Evolutionary conservation across 768 basidiomycete genomes (phyloP), one percentile per base, ranked within the genome.

Genomic region (Trametes punicea): DNA sequence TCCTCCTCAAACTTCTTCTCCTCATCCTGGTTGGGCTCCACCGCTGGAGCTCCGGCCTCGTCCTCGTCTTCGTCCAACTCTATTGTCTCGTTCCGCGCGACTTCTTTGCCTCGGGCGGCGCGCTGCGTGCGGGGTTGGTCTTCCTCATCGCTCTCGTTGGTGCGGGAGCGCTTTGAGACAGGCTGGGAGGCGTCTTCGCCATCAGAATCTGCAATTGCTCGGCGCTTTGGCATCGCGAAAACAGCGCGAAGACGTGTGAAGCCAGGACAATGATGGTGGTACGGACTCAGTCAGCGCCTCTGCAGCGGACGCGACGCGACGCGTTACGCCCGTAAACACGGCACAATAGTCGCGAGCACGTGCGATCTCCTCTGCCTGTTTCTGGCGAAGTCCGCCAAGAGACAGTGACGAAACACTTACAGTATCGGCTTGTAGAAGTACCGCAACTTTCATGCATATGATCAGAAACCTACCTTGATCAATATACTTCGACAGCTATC

Each of bases 1-100:
- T 82, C 76, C 55, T 80, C 77, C 59, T 90, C 88, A 55, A 88
- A 85, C 64, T 76, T 73, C 58, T 82, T 80, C 51, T 88, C 86
- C n/a, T 81, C 81, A 29, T 79, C 79, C 53, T 83, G 80, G 47
- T 77, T 71, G 9, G 65, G 63, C 16, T 57, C 47, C 1, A 50
- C 61, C 21, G n/a, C n/a, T n/a, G 31, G 13, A 31, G 61, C 65
- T 0, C 74, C 75, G 8, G 71, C 72, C 6, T 73, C 68, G 4
- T 71, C 71, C 21, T 73, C 61, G 36, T 72, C 68, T 29, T 69
- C 69, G 5, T 71, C 67, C 33, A 68, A 66, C 4, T 70, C 69
- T 4, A 66, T 67, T 4, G 67, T 68, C 4, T 70, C 68, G 4
- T 67, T 65, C 13, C 64, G 65, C 62, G 65, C 4, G 26, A 65